Evolutionary conservation across 2,329 filamentous ascomycete genomes (phyloP).

Genomic region (Aureobasidium pullulans): DNA sequence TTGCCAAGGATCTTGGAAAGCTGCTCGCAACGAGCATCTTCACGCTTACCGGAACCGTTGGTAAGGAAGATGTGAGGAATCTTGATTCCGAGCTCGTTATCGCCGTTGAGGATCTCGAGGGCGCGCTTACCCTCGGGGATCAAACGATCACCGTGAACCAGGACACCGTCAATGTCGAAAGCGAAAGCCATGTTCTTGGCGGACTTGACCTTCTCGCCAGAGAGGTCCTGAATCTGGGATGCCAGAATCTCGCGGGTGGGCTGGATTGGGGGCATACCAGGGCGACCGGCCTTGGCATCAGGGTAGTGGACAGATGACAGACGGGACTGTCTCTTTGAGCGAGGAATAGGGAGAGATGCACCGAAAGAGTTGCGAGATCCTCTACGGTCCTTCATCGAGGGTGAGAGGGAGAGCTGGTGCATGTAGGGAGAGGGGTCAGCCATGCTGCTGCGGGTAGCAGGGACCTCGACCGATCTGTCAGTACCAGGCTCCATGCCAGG

Average conservation of each 20-base stretch:
- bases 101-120: slow-evolving; percentile 64
- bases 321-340: slow-evolving; percentile 61
- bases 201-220: slow-evolving; percentile 56
- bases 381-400: slow-evolving; percentile 60
- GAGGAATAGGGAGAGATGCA: slow-evolving; percentile 63
- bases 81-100: slow-evolving; percentile 72
- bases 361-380: slow-evolving; percentile 71
- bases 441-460: slow-evolving; percentile 59
- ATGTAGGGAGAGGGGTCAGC: slow-evolving; percentile 63
- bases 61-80: slow-evolving; percentile 69
- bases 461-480: slow-evolving; percentile 56
- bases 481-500: slow-evolving; percentile 35
- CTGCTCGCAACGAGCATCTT: slow-evolving; percentile 57
- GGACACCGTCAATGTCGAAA: slow-evolving; percentile 70
- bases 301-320: slow-evolving; percentile 54
- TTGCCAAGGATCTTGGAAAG: slow-evolving; percentile 58
- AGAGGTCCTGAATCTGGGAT: slow-evolving; percentile 62
- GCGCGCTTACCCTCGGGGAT: slow-evolving; percentile 61
- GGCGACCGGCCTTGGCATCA: slow-evolving; percentile 41
- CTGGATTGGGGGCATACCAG: slow-evolving; percentile 52
- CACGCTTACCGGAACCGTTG: slow-evolving; percentile 67
- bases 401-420: slow-evolving; percentile 63
- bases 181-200: slow-evolving; percentile 78
- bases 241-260: slow-evolving; percentile 61
- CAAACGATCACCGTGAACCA: slow-evolving; percentile 64